Evolutionary conservation across 805 yeast species (phyloP).

Genomic region (Yamadazyma takamatsuzukensis): DNA sequence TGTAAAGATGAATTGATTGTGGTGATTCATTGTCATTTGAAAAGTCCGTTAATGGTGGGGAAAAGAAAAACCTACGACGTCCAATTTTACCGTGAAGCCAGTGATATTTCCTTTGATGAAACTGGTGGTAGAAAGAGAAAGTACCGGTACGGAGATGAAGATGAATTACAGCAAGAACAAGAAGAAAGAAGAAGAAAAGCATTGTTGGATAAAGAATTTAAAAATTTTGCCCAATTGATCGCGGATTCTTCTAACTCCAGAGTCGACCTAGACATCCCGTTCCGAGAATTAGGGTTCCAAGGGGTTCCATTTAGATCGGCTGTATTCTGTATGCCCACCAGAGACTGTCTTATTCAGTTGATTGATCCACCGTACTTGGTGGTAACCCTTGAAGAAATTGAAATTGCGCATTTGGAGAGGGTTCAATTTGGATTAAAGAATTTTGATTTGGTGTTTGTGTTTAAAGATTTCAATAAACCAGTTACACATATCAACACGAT

Average conservation of each 20-base stretch:
- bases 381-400: slow-evolving; percentile 86
- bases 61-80: slow-evolving; percentile 93
- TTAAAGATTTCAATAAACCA: slow-evolving; percentile 83
- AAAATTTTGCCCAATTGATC: slow-evolving; percentile 82
- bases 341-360: slow-evolving; percentile 92
- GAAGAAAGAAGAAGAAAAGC: slow-evolving; percentile 94
- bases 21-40: slow-evolving; percentile 86
- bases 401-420: slow-evolving; percentile 92
- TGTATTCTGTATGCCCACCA: slow-evolving; percentile 92
- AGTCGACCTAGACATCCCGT: slow-evolving; percentile 88
- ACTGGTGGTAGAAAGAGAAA: slow-evolving; percentile 90
- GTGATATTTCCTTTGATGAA: slow-evolving; percentile 94
- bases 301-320: slow-evolving; percentile 97
- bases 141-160: slow-evolving; percentile 94
- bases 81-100: slow-evolving; percentile 94
- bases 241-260: slow-evolving; percentile 83
- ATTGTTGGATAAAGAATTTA: slow-evolving; percentile 87
- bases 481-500: slow-evolving; percentile 92
- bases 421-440: slow-evolving; percentile 96
- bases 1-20: slow-evolving; percentile 93
- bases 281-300: slow-evolving; percentile 92
- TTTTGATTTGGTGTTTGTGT: slow-evolving; percentile 94
- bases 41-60: slow-evolving; percentile 91
- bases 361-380: slow-evolving; percentile 95
- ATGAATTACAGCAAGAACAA: slow-evolving; percentile 96